These are phyloP conservation scores for Helotiales sp. DNA, from an alignment of 2,329 filamentous ascomycete genomes.

Conservation along the genomic window DNA sequence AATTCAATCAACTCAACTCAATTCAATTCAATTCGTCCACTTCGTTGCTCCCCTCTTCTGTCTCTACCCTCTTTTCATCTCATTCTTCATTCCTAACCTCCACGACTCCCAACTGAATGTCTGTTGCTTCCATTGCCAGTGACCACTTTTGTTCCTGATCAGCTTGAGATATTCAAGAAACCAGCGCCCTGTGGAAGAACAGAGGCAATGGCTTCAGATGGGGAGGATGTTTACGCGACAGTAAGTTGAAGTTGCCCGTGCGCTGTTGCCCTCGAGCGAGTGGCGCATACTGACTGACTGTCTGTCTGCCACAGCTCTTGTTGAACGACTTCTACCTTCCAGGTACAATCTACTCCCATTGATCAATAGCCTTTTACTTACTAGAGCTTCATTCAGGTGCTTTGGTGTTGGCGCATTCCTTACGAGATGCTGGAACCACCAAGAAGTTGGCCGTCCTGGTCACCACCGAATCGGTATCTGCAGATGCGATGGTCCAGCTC, in stretches of 20 bases:
- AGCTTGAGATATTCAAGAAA: background rate
- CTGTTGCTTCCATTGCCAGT: background rate
- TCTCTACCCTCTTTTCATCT: background rate
- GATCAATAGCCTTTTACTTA: conserved; percentile 24
- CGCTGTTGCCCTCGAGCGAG: conserved; percentile 20
- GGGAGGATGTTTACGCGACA: conserved; percentile 69
- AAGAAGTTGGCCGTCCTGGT: conserved; percentile 87
- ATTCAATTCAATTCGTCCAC: no score
- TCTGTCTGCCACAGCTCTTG: conserved; percentile 68
- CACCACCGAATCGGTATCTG: conserved; percentile 78
- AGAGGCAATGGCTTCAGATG: conserved; percentile 47
- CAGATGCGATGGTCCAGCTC: conserved; percentile 77
- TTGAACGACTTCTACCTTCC: conserved; percentile 92
- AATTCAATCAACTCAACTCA: no score
- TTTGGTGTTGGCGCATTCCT: conserved; percentile 89
- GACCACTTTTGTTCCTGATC: background rate
- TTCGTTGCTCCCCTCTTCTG: background rate
- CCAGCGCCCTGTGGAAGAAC: conserved; percentile 4
- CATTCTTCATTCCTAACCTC: background rate
- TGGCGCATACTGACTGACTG: conserved; percentile 26
- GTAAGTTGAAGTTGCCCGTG: conserved; percentile 46
- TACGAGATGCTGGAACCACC: conserved; percentile 85
- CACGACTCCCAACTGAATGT: background rate
- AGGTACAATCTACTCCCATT: conserved; percentile 58
- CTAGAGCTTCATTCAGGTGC: conserved; percentile 65